Evolutionary conservation across 768 basidiomycete species (phyloP), one percentile per base, ranked within the genome.

Genomic region (Pisolithus orientalis): DNA sequence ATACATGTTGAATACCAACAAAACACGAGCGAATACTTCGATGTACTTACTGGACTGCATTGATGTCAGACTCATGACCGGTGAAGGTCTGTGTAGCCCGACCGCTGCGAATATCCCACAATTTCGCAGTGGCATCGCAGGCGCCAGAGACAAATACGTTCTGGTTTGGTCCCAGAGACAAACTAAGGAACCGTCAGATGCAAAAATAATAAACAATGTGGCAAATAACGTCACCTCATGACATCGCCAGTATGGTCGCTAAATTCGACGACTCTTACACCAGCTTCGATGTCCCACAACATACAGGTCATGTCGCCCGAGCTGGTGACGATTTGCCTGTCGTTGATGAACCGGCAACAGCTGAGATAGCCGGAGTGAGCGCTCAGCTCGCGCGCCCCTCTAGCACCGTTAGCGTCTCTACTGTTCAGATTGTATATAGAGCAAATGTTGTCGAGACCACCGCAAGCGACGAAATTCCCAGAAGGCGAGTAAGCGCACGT

Each of bases 301-400:
- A 99, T 98, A 70, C 95, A 99, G 31, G 95, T 96, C 95, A 99
- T 99, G 68, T 99, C 95, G 50, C 95, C 95, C 32, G 94, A 97
- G 62, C 84, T 87, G 34, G 95, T 99, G 57, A 99, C 88, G 63
- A 99, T 99, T 77, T 99, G 95, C 49, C 95, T 82, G 72, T 99
- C 95, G 63, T 93, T 98, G 76, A 99, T 85, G 75, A 99, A 99
- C 40, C 95, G 84, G 74, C 95, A 99, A 77, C 95, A 99, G 63
- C 85, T 89, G 60, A 99, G 87, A 69, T 99, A 99, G 28, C 95
- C 95, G 14, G 94, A 94, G 71, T 99, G 95, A 31, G 95, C 95
- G 77, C 88, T 91, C 53, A 99, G 71, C 76, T 99, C 95, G 47
- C 94, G 83, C 49, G 93, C 93, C 47, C 93, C 91, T 73, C 92